A percentile compares a stretch with the other conserved stretches of the same genome.
Conservation (phyloP, 306 rosid genomes). For the Cucumis hystrix region DNA sequence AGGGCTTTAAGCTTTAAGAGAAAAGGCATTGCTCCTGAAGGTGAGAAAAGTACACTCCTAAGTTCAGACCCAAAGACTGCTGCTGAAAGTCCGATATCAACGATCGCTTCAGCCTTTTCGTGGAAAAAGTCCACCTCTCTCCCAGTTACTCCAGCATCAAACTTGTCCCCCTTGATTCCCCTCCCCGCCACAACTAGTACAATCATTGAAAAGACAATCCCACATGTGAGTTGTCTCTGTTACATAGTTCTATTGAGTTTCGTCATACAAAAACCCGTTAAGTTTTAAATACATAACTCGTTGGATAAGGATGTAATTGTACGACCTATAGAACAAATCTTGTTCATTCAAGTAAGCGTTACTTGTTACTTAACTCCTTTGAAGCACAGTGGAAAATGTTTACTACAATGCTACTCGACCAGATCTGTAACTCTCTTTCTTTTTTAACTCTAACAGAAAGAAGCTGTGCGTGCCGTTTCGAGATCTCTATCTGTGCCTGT, state of each 20-base stretch:
- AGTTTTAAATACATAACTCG: neutral
- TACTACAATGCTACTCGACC: neutral
- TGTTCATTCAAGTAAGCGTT: no score
- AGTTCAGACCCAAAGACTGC: conserved; percentile 34
- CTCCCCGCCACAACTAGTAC: conserved; percentile 62
- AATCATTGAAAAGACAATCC: conserved; percentile 41
- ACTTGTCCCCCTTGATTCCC: conserved; percentile 51
- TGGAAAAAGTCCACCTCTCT: conserved; percentile 80
- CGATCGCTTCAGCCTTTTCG: conserved; percentile 32
- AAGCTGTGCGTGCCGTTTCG: conserved; percentile 41
- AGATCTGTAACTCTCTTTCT: neutral
- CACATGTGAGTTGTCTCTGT: conserved; percentile 33
- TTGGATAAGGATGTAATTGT: neutral
- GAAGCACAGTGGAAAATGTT: neutral
- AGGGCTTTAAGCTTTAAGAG: conserved; percentile 81
- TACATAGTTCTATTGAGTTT: conserved; percentile 8
- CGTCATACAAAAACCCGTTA: neutral
- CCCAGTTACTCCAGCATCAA: conserved; percentile 62
- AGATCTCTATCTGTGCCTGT: conserved; percentile 86
- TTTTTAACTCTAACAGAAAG: conserved; percentile 55
- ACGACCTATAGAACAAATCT: no score
- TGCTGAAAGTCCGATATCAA: conserved; percentile 39
- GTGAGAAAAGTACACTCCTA: conserved; percentile 81
- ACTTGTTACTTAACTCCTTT: neutral
- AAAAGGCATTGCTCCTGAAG: conserved; percentile 37